Base-by-base conservation (phyloP, 202 grass and related monocot species). In the Zoysia matrella region DNA sequence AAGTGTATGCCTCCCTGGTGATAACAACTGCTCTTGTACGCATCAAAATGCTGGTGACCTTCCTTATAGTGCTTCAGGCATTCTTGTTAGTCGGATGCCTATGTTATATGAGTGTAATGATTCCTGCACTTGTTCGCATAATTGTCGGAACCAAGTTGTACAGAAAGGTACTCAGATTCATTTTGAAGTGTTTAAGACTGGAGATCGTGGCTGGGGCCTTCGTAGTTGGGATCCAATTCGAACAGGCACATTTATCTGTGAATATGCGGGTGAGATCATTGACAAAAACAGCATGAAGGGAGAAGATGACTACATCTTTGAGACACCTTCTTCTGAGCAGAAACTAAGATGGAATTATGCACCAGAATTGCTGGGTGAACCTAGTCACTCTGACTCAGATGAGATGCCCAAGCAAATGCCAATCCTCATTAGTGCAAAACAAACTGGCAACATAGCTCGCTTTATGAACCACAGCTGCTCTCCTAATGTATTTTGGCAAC, bases 401-500 rank as follows among this genome's bases (percentile, higher is more conserved):
- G 85, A 92, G 53, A 83, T 56, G 4, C 55, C 85, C 30, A 90
- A 82, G 75, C 77, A 85, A 67, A 78, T 95, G 5, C 81, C 88
- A 15, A 82, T 92, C 16, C 47, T 80, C 15, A 90, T 95, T 43
- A 89, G 90, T 86, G 85, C 90, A 72, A 95, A 92, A 65, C 82
- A 71, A 52, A 80, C 52, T 3, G 93, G 93, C 47, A 95, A 92
- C 63, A 57, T 36, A 36, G 30, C 30, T 36, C 30, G 30, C 30
- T 36, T 36, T 36, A 36, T 36, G 30, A 36, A 36, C 30, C 30
- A 36, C 30, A 36, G 93, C 82, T 95, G 90, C 76, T 90, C 83
- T 1, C 93, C 90, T 71, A 95, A 95, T 85, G 85, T 92, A 52
- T 92, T 95, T 62, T 95, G 90, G 93, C 93, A 95, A 72, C 90